Percentiles rank a stretch among this genome's conserved stretches.
These are phyloP conservation scores for Hypoxylon lienhwacheense DNA, from an alignment of 495 filamentous ascomycete species.

Conservation along the genomic window DNA sequence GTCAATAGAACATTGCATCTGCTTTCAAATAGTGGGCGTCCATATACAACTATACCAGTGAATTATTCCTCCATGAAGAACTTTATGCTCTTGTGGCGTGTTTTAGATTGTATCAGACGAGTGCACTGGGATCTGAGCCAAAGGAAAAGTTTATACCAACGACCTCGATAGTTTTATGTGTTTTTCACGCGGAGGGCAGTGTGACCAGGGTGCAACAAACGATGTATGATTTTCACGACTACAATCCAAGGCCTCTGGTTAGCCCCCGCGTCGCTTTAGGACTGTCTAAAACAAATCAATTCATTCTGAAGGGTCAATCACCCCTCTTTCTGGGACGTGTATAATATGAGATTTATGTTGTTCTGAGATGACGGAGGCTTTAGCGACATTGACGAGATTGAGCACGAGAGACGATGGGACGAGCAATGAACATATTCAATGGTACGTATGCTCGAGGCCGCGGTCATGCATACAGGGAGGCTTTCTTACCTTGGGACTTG, in stretches of 20 bases:
- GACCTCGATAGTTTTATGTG: not conserved
- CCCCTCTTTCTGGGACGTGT: constrained; percentile 29
- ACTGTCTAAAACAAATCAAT: not conserved
- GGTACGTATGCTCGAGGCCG: constrained; percentile 15
- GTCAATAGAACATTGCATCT: constrained; percentile 5
- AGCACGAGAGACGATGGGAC: constrained; percentile 29
- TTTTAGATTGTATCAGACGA: not conserved
- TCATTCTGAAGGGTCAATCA: constrained; percentile 25
- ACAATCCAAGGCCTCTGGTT: not conserved
- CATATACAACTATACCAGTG: not conserved
- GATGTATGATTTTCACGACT: not conserved
- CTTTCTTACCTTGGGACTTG: constrained; percentile 1
- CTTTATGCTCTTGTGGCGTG: not conserved
- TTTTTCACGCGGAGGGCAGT: not conserved
- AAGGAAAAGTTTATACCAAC: not conserved
- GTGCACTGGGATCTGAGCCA: not conserved
- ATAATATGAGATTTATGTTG: constrained; percentile 25
- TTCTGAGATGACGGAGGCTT: constrained; percentile 19
- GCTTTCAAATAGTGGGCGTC: not conserved
- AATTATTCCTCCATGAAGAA: not conserved
- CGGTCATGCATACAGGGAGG: not conserved
- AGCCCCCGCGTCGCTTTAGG: not conserved
- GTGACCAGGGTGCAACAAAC: not conserved
- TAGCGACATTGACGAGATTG: constrained; percentile 8
- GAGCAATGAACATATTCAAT: constrained; percentile 22